Evolutionary conservation across 2,329 filamentous ascomycete species (phyloP).

Genomic region (Fusarium torulosum): DNA sequence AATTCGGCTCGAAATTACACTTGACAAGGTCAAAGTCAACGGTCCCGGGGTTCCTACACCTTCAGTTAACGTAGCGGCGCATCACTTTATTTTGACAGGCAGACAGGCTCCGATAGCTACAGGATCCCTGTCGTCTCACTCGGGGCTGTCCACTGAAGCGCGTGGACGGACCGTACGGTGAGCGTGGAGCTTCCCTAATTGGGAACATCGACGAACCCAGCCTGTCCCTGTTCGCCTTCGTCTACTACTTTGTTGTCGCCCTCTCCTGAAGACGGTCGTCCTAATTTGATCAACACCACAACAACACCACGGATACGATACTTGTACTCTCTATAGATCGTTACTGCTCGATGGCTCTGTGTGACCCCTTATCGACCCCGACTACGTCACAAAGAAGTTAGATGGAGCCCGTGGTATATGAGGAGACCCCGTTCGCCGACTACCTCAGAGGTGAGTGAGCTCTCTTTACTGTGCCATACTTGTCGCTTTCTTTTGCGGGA

Average conservation of each 20-base stretch:
- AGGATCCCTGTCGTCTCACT: conserved; percentile 27
- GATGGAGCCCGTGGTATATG: conserved; percentile 88
- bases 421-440: conserved; percentile 88
- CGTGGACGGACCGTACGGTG: conserved; percentile 37
- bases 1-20: conserved; percentile 36
- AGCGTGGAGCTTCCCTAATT: conserved; percentile 48
- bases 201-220: conserved; percentile 44
- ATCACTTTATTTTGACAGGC: conserved; percentile 22
- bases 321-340: conserved; percentile 24
- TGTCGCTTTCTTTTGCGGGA: not conserved
- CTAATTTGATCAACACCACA: conserved; percentile 29
- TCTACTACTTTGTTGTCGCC: conserved; percentile 34
- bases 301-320: conserved; percentile 25
- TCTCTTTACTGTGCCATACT: conserved; percentile 2
- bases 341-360: conserved; percentile 50
- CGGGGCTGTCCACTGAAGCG: conserved; percentile 36
- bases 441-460: conserved; percentile 81
- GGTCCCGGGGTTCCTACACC: conserved; percentile 16
- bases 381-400: conserved; percentile 49
- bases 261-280: conserved; percentile 41
- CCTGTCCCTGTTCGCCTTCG: conserved; percentile 40
- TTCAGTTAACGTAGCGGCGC: conserved; percentile 19
- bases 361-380: conserved; percentile 44
- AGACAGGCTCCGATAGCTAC: conserved; percentile 20
- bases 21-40: conserved; percentile 18